Base-by-base conservation (phyloP, 306 rosid genomes). In the Neltuma alba region DNA sequence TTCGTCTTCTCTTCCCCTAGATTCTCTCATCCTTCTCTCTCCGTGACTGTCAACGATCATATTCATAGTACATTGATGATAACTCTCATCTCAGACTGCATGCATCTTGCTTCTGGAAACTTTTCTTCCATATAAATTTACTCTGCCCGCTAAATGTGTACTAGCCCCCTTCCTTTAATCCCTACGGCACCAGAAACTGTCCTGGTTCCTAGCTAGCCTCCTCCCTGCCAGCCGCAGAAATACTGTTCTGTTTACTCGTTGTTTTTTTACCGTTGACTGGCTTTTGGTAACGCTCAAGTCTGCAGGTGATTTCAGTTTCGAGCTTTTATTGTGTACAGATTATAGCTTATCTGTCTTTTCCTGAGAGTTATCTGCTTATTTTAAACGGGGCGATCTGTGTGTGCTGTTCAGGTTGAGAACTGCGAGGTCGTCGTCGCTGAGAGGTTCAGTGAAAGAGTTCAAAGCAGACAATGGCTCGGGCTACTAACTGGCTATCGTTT, bases 401-500 rank as follows among this genome's bases (percentile, higher is more conserved):
- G 47, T 47, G 25, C 41, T 18, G 0, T 48, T 77, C 79, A 76
- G 57, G 30, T 66, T 7, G 42, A 23, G 4, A 70, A 74, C 34
- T 44, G 5, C 42, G 34, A 45, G 14, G 47, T 50, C n/a, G n/a
- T n/a, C n/a, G n/a, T n/a, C n/a, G 2, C 15, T 27, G 37, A 11
- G 33, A 63, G 61, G 14, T 23, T 9, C 61, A 21, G 30, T 54
- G 61, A 54, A 54, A 54, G 62, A 54, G 62, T 2, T 28, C 7
- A 12, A 57, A 48, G 78, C 21, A 25, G 18, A 62, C 69, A 42
- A 90, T 91, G 98, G 95, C 93, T 79, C 91, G 88, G 10, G 83
- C 89, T 57, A 88, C 89, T 20, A 91, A 91, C 61, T 93, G 97
- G 96, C 84, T 91, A 20, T 86, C 98, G 27, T 93, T 93, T 86